These are phyloP conservation scores for Alternaria sp. DNA, from an alignment of 2,329 filamentous ascomycete species.

Conservation along the genomic window DNA sequence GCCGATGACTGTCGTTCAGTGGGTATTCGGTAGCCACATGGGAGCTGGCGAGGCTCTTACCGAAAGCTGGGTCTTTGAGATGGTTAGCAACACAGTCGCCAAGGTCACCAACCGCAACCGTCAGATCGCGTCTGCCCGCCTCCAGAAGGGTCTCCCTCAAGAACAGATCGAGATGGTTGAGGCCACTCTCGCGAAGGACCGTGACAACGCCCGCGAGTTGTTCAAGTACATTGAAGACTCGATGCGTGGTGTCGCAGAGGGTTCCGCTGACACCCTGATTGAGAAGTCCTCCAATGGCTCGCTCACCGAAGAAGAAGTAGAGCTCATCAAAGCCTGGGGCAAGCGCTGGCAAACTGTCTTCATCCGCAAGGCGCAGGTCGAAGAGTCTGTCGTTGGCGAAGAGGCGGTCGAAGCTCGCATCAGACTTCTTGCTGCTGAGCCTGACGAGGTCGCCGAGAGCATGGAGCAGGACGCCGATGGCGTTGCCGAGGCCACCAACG, in stretches of 20 bases:
- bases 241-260: constrained; percentile 72
- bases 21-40: constrained; percentile 76
- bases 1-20: constrained; percentile 83
- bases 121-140: constrained; percentile 72
- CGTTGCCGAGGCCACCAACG: constrained; percentile 29
- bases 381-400: constrained; percentile 74
- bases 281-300: constrained; percentile 66
- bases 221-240: constrained; percentile 83
- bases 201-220: constrained; percentile 75
- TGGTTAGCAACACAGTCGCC: constrained; percentile 83
- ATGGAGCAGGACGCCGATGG: constrained; percentile 31
- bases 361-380: constrained; percentile 78
- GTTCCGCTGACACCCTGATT: constrained; percentile 76
- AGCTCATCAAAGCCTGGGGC: constrained; percentile 78
- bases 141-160: constrained; percentile 61
- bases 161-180: constrained; percentile 67
- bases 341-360: constrained; percentile 87
- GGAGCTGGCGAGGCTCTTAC: constrained; percentile 72
- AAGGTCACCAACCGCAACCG: constrained; percentile 89
- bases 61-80: constrained; percentile 82
- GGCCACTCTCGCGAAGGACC: constrained; percentile 72
- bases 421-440: constrained; percentile 39
- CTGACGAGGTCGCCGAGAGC: constrained; percentile 26
- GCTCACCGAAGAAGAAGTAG: constrained; percentile 54
- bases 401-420: constrained; percentile 57